Evolutionary conservation across 352 stramenopile genomes (phyloP).

Genomic region (Thraustochytrium striatum): DNA sequence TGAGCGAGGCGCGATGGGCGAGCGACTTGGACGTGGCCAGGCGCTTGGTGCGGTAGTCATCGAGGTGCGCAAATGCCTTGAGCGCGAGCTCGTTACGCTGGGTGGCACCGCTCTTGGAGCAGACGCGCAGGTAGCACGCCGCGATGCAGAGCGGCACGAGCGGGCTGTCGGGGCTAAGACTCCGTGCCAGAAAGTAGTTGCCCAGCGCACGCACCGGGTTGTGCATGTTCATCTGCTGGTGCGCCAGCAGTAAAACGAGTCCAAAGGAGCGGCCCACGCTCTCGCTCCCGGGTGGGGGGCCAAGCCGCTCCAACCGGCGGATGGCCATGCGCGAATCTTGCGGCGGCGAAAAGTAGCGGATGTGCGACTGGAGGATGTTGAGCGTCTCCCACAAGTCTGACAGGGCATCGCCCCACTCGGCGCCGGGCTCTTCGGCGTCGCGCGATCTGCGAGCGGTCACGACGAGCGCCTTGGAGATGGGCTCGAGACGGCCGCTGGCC

Average conservation of each 20-base stretch:
- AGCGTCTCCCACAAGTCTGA: constrained; percentile 12
- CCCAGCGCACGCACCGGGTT: constrained; percentile 34
- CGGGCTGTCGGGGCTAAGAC: constrained; percentile 2
- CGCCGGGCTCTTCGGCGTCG: not conserved
- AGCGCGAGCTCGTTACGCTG: not conserved
- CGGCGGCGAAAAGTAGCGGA: not conserved
- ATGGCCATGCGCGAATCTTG: not conserved
- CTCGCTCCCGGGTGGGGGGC: not conserved
- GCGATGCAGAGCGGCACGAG: constrained; percentile 27
- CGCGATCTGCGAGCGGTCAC: not conserved
- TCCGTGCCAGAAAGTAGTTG: not conserved
- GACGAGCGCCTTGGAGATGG: not conserved
- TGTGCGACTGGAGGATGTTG: not conserved
- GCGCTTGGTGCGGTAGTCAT: constrained; percentile 29
- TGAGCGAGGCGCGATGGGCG: not conserved
- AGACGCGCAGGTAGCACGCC: constrained; percentile 39
- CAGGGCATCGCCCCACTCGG: constrained; percentile 8
- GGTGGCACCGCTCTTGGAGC: not conserved
- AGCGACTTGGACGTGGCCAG: not conserved
- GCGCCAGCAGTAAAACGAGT: not conserved
- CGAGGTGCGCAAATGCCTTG: constrained; percentile 43
- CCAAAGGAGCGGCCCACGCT: not conserved
- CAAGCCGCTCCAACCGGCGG: constrained; percentile 20
- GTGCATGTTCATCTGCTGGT: constrained; percentile 16
- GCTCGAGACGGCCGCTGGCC: not conserved